Evolutionary conservation across 495 filamentous ascomycete species (phyloP), one percentile per base, ranked within the genome.

Genomic region (Tuber melanosporum): DNA sequence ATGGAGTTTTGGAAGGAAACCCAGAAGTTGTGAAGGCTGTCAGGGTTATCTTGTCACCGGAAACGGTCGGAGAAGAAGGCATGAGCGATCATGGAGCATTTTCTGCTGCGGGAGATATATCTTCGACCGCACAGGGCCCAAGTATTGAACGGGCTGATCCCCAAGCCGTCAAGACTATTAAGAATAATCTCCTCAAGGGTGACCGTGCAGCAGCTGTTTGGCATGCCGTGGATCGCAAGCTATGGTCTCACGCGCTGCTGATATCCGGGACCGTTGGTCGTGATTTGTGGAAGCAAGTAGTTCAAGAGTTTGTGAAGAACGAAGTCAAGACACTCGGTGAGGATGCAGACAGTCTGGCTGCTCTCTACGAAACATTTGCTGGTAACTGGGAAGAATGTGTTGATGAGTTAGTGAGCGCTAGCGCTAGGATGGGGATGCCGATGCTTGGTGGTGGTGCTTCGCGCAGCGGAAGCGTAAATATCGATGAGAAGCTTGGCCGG

Each of bases 241-340:
- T 98, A 6, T 99, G 96, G 96, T 95, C 92, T 17, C 96, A 99
- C 85, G 96, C 96, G 14, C 91, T 99, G 87, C 88, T 98, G 52
- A 90, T 99, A 69, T 90, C 96, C 26, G 94, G 92, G 47, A 95
- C 95, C 2, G 88, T 95, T 36, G 87, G 85, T 0, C 85, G 86
- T 9, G 86, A 88, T 17, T 83, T 91, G 7, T 98, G 94, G 89
- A 97, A 93, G 83, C 92, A 96, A 81, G 94, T 98, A 32, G 90
- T 93, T 3, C 93, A 96, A 80, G 94, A 98, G 78, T 99, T 98
- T 82, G 91, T 98, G 20, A 91, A 93, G 80, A 91, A 93, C 76
- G 95, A 99, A 81, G 92, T 99, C 42, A 94, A 94, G 81, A 91
- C 89, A 22, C 85, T 90, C 2, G 90, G 91, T 9, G 88, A 89